Conservation (phyloP, 2,329 filamentous ascomycete species). For the Alternaria consortialis region DNA sequence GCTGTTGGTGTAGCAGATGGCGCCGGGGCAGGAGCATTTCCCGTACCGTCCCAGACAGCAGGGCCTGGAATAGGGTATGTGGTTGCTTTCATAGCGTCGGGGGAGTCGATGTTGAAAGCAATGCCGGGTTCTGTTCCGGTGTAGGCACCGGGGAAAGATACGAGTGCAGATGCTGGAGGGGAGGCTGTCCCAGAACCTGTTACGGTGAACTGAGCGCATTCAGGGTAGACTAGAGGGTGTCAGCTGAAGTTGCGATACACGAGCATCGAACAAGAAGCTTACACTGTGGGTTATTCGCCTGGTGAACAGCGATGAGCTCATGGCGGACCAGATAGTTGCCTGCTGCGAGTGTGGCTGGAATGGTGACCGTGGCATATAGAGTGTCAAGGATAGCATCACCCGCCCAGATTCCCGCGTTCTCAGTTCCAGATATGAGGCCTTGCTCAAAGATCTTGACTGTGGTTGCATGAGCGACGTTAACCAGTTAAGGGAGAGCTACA, state of each 20-base stretch:
- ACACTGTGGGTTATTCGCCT: conserved; percentile 61
- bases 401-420: conserved; percentile 60
- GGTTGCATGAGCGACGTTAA: conserved; percentile 28
- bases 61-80: conserved; percentile 40
- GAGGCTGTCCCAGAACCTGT: conserved; percentile 58
- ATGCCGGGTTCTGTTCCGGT: conserved; percentile 59
- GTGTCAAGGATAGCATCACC: conserved; percentile 58
- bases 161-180: conserved; percentile 53
- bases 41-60: conserved; percentile 36
- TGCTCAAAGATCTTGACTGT: conserved; percentile 65
- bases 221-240: conserved; percentile 60
- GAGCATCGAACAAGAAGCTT: neutral
- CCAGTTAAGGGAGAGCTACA: neutral
- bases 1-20: conserved; percentile 9
- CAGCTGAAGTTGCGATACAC: conserved; percentile 18
- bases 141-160: conserved; percentile 55
- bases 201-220: conserved; percentile 64
- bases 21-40: conserved; percentile 19
- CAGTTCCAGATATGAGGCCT: conserved; percentile 57
- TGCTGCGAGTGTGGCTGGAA: conserved; percentile 58
- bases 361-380: conserved; percentile 60
- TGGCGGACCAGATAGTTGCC: conserved; percentile 67
- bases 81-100: conserved; percentile 37
- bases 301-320: conserved; percentile 66
- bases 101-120: conserved; percentile 42